Evolutionary conservation across 208 protist genomes (phyloP).

Genomic region (Phytomonas francai): DNA sequence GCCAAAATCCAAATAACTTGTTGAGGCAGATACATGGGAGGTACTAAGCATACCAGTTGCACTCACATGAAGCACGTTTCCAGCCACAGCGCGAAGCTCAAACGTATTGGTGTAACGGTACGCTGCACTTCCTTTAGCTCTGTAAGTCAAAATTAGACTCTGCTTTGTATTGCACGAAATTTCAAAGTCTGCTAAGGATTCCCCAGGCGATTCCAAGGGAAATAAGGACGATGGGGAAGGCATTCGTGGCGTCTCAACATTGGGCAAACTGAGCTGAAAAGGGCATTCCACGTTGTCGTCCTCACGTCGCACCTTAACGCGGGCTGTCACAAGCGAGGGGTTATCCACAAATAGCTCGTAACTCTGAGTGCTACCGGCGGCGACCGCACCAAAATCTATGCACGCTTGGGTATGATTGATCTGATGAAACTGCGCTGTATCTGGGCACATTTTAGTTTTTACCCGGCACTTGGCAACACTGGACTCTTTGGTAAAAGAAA

Average conservation of each 20-base stretch:
- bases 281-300: constrained; percentile 29
- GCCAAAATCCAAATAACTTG: constrained; percentile 67
- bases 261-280: constrained; percentile 29
- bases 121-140: neutral
- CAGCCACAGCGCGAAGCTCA: constrained; percentile 38
- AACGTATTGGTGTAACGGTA: constrained; percentile 33
- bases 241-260: neutral
- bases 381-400: constrained; percentile 40
- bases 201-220: too few relatives aligned
- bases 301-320: constrained; percentile 26
- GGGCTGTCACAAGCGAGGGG: constrained; percentile 61
- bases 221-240: neutral
- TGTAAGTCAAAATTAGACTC: neutral
- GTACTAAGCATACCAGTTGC: constrained; percentile 32
- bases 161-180: neutral
- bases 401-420: constrained; percentile 2
- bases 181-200: neutral
- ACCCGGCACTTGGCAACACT: constrained; percentile 11
- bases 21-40: constrained; percentile 45
- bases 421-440: constrained; percentile 1
- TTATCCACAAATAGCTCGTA: constrained; percentile 64
- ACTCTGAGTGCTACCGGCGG: constrained; percentile 17
- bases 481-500: constrained; percentile 21
- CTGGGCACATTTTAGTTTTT: neutral
- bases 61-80: constrained; percentile 53